These are phyloP conservation scores for Chlamydomonas incerta DNA, from an alignment of 139 green algal species.

Conservation along the genomic window DNA sequence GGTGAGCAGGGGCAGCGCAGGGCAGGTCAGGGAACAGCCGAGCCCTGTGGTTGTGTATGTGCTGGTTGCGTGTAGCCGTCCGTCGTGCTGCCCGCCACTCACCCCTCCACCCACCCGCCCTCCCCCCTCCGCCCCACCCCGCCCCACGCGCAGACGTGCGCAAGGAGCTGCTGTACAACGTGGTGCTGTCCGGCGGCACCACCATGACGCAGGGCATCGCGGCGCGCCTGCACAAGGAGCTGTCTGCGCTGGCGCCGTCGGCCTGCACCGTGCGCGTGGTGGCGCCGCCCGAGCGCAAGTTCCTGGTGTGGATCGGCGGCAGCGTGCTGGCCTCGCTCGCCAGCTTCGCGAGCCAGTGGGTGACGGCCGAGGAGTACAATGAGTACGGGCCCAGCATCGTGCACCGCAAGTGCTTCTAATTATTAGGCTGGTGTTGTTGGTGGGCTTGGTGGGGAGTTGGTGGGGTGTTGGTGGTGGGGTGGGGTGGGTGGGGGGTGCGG, in stretches of 20 bases:
- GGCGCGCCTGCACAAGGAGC: slow-evolving; percentile 84
- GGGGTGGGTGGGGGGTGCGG: too few relatives aligned
- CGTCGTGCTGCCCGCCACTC: too few relatives aligned
- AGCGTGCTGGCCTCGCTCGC: slow-evolving; percentile 93
- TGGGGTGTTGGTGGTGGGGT: too few relatives aligned
- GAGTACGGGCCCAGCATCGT: slow-evolving; percentile 58
- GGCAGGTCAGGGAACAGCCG: too few relatives aligned
- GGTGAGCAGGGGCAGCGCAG: too few relatives aligned
- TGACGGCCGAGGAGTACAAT: slow-evolving; percentile 78
- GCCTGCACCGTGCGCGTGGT: slow-evolving; percentile 76
- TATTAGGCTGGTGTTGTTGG: too few relatives aligned
- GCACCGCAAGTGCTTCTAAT: slow-evolving; percentile 63
- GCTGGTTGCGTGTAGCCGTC: too few relatives aligned
- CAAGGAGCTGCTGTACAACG: slow-evolving; percentile 92
- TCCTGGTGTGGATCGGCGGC: slow-evolving; percentile 95
- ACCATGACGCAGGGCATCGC: slow-evolving; percentile 88
- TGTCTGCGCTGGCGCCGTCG: slow-evolving; percentile 77
- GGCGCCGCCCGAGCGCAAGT: slow-evolving; percentile 86
- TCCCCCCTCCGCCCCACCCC: too few relatives aligned
- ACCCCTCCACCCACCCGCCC: too few relatives aligned
- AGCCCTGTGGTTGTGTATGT: too few relatives aligned
- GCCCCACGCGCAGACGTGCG: slow-evolving; percentile 94
- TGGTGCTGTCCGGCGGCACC: slow-evolving; percentile 90
- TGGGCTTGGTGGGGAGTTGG: too few relatives aligned
- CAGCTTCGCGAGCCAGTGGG: slow-evolving; percentile 78